Evolutionary conservation across 1,284 basidiomycete genomes (phyloP).

Genomic region (Phylloporus gajari): DNA sequence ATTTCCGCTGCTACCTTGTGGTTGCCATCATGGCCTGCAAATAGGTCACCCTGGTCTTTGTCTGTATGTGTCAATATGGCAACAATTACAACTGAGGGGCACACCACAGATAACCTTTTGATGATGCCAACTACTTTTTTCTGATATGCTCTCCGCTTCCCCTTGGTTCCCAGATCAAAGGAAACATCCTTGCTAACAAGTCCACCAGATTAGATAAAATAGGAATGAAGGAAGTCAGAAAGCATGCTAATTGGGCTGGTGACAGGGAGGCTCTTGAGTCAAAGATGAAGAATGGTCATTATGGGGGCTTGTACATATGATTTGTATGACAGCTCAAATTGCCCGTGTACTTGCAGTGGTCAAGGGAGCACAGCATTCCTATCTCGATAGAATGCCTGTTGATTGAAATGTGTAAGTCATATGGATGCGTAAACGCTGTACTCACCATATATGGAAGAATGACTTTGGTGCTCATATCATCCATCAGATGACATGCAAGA

Average conservation of each 20-base stretch:
- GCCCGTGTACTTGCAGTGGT: neutral
- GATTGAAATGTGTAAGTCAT: neutral
- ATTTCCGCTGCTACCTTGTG: neutral
- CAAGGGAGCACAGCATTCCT: neutral
- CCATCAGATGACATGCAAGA: neutral
- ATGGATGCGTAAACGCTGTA: no score
- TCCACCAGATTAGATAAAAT: neutral
- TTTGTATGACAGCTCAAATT: neutral
- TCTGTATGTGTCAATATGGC: neutral
- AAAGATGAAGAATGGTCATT: neutral
- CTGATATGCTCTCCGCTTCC: neutral
- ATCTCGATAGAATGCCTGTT: neutral
- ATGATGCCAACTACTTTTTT: neutral
- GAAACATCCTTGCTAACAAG: neutral
- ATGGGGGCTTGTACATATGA: neutral
- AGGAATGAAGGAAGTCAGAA: neutral
- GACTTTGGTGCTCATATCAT: neutral
- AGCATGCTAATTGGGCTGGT: neutral
- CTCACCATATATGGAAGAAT: neutral
- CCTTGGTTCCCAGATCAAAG: neutral
- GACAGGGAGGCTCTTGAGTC: neutral
- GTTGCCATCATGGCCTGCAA: neutral
- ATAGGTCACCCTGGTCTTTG: neutral
- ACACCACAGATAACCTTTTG: neutral
- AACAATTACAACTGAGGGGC: neutral